Conservation (phyloP, 306 rosid genomes). For the Inga laurina region DNA sequence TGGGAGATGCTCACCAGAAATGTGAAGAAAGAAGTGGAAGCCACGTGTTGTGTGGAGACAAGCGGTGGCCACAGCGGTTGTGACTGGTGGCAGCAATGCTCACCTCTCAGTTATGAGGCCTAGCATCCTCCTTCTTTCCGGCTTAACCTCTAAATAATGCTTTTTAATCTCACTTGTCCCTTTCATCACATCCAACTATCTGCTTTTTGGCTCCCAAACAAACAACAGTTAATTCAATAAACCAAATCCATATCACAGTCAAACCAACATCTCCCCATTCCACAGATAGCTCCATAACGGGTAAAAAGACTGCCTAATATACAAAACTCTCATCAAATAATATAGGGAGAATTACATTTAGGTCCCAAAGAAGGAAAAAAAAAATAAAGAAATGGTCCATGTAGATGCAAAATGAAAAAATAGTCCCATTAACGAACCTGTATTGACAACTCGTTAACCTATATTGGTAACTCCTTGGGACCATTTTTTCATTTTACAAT, state of each 20-base stretch:
- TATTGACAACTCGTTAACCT: too few species aligned
- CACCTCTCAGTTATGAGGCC: constrained; percentile 9
- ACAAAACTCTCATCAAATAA: too few species aligned
- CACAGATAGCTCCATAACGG: neutral
- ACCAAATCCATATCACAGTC: neutral
- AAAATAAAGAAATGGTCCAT: too few species aligned
- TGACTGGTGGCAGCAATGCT: constrained; percentile 36
- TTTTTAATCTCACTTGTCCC: neutral
- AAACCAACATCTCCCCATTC: neutral
- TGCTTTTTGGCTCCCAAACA: neutral
- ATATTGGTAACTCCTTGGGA: too few species aligned
- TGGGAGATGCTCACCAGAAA: neutral
- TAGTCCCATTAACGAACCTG: too few species aligned
- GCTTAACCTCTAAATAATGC: neutral
- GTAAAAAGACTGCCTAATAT: too few species aligned
- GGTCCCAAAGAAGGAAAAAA: too few species aligned
- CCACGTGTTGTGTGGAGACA: constrained; percentile 46
- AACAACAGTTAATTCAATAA: neutral
- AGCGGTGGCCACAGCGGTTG: constrained; percentile 40
- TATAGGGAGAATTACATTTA: too few species aligned
- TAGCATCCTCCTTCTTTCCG: constrained; percentile 41
- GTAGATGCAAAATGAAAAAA: too few species aligned
- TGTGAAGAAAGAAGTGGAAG: constrained; percentile 15
- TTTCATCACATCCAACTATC: neutral
- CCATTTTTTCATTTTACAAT: too few species aligned